These are phyloP conservation scores for Heliamphora pulchella DNA, from an alignment of 179 eudicot genomes.

Conservation along the genomic window DNA sequence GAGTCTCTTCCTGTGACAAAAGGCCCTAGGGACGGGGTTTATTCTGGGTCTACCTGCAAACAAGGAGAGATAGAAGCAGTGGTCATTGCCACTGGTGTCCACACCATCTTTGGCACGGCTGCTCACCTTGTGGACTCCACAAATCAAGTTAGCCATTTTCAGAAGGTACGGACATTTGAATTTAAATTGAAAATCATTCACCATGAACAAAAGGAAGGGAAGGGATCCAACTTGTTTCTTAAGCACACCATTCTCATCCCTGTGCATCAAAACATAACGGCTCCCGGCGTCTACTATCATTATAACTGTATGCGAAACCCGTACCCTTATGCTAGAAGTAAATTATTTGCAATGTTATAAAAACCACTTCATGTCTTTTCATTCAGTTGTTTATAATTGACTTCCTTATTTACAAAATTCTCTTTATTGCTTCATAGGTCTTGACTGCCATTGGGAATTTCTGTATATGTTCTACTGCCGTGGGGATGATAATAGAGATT, in stretches of 20 bases:
- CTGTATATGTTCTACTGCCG: slow-evolving; percentile 64
- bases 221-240: slow-evolving; percentile 1
- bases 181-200: neutral
- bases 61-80: slow-evolving; percentile 91
- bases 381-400: neutral
- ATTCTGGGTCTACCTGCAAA: slow-evolving; percentile 92
- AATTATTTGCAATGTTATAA: neutral
- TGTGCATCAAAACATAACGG: neutral
- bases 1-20: slow-evolving; percentile 86
- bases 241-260: neutral
- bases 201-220: neutral
- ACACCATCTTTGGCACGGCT: slow-evolving; percentile 87
- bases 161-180: slow-evolving; percentile 31
- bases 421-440: slow-evolving; percentile 29
- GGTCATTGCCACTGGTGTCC: slow-evolving; percentile 88
- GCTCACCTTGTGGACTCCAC: slow-evolving; percentile 91
- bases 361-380: neutral
- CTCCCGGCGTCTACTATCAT: neutral
- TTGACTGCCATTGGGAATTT: slow-evolving; percentile 70
- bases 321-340: neutral
- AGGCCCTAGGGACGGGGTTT: slow-evolving; percentile 79
- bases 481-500: slow-evolving; percentile 60
- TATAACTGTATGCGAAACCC: neutral
- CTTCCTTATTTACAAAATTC: neutral
- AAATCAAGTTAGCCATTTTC: slow-evolving; percentile 72